Evolutionary conservation across 2,329 filamentous ascomycete genomes (phyloP), one percentile per base, ranked within the genome.

Genomic region (Pseudocercospora cruenta): DNA sequence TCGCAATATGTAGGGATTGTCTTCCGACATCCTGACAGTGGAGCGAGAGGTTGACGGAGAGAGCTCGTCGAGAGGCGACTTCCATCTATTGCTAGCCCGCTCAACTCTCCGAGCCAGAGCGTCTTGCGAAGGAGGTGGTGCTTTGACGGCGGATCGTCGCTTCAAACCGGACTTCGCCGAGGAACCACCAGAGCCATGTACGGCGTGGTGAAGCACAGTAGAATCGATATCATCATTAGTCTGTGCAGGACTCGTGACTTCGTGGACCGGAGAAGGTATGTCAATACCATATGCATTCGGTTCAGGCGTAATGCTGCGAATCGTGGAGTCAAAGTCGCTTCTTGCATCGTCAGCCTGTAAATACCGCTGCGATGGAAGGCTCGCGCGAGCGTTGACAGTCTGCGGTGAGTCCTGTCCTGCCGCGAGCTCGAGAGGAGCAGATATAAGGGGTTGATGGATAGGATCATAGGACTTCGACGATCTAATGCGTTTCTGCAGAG

Each of bases 401-500:
- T 36, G 24, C 1, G 39, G 36, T 19, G 55, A 49, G 16, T 55
- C 53, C 26, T 31, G 21, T 5, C 9, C 49, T 24, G 45, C 19
- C 8, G 55, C n/a, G 19, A 47, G 28, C n/a, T 61, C 53, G 16
- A 62, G 24, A 31, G 33, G 60, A 9, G 53, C 39, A 36, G 64
- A 45, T 28, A 36, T 54, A 9, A 59, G 45, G 21, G 58, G 43
- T 9, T 62, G 33, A 6, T 60, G 26, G 28, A 63, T 63, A 16
- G 57, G 54, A 16, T 66, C 63, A 26, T 62, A 58, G 7, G 71
- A 70, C 53, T 69, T 67, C 0, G 70, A 66, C 4, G 73, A 71
- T 16, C 85, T 85, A 78, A 90, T 86, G 7, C 73, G 74, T 47
- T 71, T 71, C 58, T 74, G 72, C n/a, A 91, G 78, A 1, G 88